Evolutionary conservation across 257 asterid species (phyloP).

Genomic region (Nicotiana otophora): DNA sequence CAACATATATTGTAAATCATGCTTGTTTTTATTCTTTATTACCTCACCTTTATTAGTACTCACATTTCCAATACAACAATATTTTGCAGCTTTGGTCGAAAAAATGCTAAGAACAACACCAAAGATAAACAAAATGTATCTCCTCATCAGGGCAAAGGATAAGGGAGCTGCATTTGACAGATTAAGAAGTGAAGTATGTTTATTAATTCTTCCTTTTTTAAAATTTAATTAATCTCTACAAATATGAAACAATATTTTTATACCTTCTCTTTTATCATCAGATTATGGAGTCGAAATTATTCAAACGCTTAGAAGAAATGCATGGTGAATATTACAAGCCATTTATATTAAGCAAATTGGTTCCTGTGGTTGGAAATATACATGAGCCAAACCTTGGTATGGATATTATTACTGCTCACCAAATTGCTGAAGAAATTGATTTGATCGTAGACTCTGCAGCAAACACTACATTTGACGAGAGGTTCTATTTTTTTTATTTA

Average conservation of each 20-base stretch:
- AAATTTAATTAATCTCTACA: no score
- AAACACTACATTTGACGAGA: constrained; percentile 40
- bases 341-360: constrained; percentile 29
- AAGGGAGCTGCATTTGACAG: constrained; percentile 37
- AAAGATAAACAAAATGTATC: constrained; percentile 32
- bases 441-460: constrained; percentile 46
- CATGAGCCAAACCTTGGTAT: constrained; percentile 46
- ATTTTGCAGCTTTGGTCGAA: constrained; percentile 32
- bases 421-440: constrained; percentile 30
- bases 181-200: constrained; percentile 31
- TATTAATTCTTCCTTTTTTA: not conserved
- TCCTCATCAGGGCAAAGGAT: constrained; percentile 36
- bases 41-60: no score
- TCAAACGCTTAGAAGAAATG: constrained; percentile 24
- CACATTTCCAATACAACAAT: not conserved
- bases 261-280: not conserved
- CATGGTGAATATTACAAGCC: constrained; percentile 26
- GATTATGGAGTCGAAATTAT: constrained; percentile 25
- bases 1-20: not conserved
- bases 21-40: not conserved
- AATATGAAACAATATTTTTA: no score
- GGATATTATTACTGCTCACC: constrained; percentile 19
- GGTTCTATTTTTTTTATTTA: constrained; percentile 15
- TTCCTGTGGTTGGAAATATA: constrained; percentile 41
- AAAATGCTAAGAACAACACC: constrained; percentile 42